Percentiles rank a stretch among this genome's conserved stretches.
These are phyloP conservation scores for Eremochloa ophiuroides DNA, from an alignment of 176 grass and related monocot species.

Conservation along the genomic window DNA sequence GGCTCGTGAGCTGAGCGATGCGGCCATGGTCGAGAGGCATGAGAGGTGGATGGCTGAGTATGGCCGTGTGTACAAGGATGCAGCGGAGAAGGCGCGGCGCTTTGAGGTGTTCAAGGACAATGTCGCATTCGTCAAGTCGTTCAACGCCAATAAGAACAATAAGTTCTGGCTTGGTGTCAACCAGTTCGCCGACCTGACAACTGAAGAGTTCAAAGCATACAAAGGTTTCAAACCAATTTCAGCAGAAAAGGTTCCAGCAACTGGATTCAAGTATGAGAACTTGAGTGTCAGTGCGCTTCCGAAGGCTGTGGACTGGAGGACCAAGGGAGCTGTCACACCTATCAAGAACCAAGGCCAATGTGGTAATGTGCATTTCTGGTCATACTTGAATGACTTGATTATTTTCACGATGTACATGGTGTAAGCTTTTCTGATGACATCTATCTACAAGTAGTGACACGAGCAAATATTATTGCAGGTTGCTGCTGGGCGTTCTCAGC, in stretches of 20 bases:
- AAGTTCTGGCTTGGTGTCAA: slow-evolving; percentile 12
- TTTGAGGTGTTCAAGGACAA: slow-evolving; percentile 14
- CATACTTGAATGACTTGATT: background rate
- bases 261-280: slow-evolving; percentile 5
- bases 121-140: background rate
- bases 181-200: slow-evolving; percentile 4
- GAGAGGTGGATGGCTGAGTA: slow-evolving; percentile 1
- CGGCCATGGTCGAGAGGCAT: background rate
- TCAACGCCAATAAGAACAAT: background rate
- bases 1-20: background rate
- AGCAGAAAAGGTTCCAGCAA: background rate
- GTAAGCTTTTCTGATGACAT: background rate
- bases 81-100: background rate
- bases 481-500: slow-evolving; percentile 56
- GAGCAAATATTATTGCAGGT: background rate
- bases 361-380: background rate
- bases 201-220: background rate
- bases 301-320: background rate
- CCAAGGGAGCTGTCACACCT: background rate
- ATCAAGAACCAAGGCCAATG: slow-evolving; percentile 15
- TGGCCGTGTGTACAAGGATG: background rate
- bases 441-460: no score
- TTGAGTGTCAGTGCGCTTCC: background rate
- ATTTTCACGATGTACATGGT: no score
- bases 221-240: background rate